Conservation (phyloP, 106 monocot genomes). For the Dioscorea alata region DNA sequence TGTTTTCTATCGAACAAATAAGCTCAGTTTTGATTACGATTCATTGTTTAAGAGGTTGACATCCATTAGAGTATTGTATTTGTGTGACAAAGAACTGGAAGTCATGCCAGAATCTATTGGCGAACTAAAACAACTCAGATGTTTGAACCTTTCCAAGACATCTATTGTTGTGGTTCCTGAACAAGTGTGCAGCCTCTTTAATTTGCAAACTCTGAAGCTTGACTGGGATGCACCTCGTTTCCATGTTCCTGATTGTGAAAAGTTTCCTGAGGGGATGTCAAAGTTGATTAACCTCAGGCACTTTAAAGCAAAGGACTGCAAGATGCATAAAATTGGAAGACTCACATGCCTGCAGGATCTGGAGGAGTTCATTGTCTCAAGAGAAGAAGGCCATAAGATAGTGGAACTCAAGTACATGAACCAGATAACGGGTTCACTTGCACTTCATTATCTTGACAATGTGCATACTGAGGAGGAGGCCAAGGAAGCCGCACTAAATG, state of each 20-base stretch:
- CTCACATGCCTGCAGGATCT: not conserved
- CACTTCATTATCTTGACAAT: not conserved
- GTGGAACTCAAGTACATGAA: not conserved
- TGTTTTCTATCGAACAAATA: not conserved
- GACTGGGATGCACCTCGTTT: too few species aligned
- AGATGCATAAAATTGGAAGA: not conserved
- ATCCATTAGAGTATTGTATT: constrained; percentile 9
- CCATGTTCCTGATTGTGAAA: too few species aligned
- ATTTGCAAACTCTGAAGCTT: constrained; percentile 7
- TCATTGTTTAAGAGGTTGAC: constrained; percentile 6
- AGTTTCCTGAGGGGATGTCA: not conserved
- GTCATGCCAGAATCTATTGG: not conserved
- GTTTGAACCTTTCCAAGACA: not conserved
- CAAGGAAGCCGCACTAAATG: not conserved
- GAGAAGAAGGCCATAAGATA: not conserved
- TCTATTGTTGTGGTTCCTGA: not conserved
- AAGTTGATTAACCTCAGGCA: not conserved
- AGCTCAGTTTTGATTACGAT: not conserved
- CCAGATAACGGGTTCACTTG: not conserved
- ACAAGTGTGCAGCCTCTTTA: not conserved
- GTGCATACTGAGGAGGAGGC: not conserved
- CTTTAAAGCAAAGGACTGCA: not conserved
- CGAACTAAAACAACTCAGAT: not conserved
- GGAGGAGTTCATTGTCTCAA: not conserved
- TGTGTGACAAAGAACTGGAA: not conserved